Evolutionary conservation across 2,329 filamentous ascomycete species (phyloP).

Genomic region (Cercospora zeae-maydis): DNA sequence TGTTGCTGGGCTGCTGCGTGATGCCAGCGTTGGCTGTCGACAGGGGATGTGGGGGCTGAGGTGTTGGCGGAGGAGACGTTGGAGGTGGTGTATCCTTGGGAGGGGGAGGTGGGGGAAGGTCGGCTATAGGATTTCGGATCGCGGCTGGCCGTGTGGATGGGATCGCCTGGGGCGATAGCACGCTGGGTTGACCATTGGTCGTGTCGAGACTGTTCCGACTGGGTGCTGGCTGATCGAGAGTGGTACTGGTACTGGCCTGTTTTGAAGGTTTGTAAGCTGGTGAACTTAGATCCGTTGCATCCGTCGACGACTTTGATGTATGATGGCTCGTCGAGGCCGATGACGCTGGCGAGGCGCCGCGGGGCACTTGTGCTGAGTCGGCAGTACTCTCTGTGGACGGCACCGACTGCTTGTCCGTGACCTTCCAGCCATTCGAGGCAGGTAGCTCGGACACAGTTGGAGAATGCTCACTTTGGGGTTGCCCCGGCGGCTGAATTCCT

Average conservation of each 20-base stretch:
- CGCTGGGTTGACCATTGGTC: conserved; percentile 4
- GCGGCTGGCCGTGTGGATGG: conserved; percentile 8
- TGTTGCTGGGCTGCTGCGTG: neutral
- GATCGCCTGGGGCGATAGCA: neutral
- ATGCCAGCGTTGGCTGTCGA: neutral
- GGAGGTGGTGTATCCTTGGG: conserved; percentile 11
- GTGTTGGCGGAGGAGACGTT: conserved; percentile 5
- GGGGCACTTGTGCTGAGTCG: neutral
- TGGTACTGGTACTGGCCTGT: conserved; percentile 4
- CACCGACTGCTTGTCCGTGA: neutral
- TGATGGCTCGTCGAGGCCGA: neutral
- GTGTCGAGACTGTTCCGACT: conserved; percentile 1
- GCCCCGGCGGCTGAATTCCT: conserved; percentile 16
- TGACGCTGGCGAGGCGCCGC: neutral
- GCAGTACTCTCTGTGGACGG: neutral
- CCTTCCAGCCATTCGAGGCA: neutral
- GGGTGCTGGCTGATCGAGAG: neutral
- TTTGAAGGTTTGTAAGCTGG: conserved; percentile 6
- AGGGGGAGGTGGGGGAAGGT: conserved; percentile 12
- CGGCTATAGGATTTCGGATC: conserved; percentile 8
- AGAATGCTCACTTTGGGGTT: conserved; percentile 13
- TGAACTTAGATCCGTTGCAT: conserved; percentile 3
- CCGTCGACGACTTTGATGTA: neutral
- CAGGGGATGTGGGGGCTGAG: neutral
- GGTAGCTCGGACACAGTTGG: conserved; percentile 1